Evolutionary conservation across 768 basidiomycete genomes (phyloP).

Genomic region (Serpula lacrymans): DNA sequence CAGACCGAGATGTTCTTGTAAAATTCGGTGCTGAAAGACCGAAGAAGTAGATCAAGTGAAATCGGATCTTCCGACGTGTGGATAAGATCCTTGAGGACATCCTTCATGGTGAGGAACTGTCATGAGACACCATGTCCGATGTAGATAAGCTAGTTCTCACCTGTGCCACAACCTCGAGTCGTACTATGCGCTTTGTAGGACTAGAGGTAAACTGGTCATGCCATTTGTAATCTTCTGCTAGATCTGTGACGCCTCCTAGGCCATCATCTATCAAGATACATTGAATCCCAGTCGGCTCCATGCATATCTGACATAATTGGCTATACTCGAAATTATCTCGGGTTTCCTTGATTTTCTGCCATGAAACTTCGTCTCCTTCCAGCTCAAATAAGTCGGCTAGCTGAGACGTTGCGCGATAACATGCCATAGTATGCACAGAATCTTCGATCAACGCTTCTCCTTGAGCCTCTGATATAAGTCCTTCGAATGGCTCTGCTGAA

Average conservation of each 20-base stretch:
- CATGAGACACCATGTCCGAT: neutral
- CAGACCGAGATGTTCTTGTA: constrained; percentile 29
- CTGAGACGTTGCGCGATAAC: constrained; percentile 53
- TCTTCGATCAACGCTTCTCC: constrained; percentile 50
- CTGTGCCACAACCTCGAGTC: constrained; percentile 73
- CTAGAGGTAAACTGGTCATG: constrained; percentile 58
- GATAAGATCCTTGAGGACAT: constrained; percentile 9
- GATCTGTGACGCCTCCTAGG: constrained; percentile 43
- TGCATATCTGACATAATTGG: constrained; percentile 53
- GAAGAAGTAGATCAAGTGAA: constrained; percentile 7
- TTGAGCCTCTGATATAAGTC: constrained; percentile 61
- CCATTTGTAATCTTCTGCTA: constrained; percentile 53
- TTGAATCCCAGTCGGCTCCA: constrained; percentile 57
- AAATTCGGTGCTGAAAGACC: constrained; percentile 34
- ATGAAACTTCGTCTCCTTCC: constrained; percentile 33
- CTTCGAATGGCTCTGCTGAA: constrained; percentile 52
- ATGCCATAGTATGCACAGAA: constrained; percentile 54
- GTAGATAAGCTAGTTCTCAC: constrained; percentile 35
- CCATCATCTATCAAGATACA: constrained; percentile 76
- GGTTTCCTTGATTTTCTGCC: constrained; percentile 56
- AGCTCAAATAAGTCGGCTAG: constrained; percentile 50
- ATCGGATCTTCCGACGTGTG: constrained; percentile 14
- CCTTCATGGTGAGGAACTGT: constrained; percentile 6
- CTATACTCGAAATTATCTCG: constrained; percentile 46
- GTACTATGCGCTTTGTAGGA: constrained; percentile 57